Conservation (phyloP, 2,329 filamentous ascomycete species). For the Monilinia aucupariae region DNA sequence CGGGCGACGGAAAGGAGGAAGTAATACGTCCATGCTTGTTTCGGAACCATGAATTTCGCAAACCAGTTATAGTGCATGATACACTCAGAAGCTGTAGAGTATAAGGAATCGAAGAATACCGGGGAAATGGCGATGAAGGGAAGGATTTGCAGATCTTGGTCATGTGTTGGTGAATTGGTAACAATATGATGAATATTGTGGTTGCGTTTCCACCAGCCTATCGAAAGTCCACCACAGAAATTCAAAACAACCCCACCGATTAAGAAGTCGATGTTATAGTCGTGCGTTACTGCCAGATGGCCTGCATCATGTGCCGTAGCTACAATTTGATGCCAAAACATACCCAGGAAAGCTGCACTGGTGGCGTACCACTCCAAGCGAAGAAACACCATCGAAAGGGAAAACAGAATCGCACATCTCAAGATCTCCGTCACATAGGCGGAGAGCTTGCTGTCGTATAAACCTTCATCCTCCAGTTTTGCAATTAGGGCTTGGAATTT, state of each 20-base stretch:
- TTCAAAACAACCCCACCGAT: slow-evolving; percentile 90
- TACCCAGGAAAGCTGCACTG: slow-evolving; percentile 70
- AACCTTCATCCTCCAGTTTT: slow-evolving; percentile 48
- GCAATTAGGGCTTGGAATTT: slow-evolving; percentile 8
- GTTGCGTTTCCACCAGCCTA: slow-evolving; percentile 96
- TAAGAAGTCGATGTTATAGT: slow-evolving; percentile 73
- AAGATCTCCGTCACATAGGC: slow-evolving; percentile 69
- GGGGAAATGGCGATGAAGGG: slow-evolving; percentile 86
- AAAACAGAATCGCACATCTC: slow-evolving; percentile 68
- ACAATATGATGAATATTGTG: slow-evolving; percentile 97
- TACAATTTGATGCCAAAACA: slow-evolving; percentile 89
- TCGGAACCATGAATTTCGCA: slow-evolving; percentile 66
- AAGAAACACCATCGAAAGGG: slow-evolving; percentile 56
- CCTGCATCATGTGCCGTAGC: slow-evolving; percentile 93
- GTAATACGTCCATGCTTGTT: slow-evolving; percentile 81
- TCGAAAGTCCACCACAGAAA: slow-evolving; percentile 82
- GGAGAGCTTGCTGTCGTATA: slow-evolving; percentile 80
- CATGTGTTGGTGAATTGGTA: slow-evolving; percentile 90
- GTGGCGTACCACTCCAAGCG: slow-evolving; percentile 59
- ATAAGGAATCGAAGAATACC: slow-evolving; percentile 66
- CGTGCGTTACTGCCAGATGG: slow-evolving; percentile 95
- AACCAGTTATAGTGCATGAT: slow-evolving; percentile 71
- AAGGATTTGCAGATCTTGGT: slow-evolving; percentile 89
- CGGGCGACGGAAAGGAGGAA: slow-evolving; percentile 73
- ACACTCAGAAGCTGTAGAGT: slow-evolving; percentile 77